A percentile compares a stretch with the other conserved stretches of the same genome.
phyloP scores from a whole-genome alignment of 2,329 filamentous ascomycete genomes.

The Hirsutella rhossiliensis region DNA sequence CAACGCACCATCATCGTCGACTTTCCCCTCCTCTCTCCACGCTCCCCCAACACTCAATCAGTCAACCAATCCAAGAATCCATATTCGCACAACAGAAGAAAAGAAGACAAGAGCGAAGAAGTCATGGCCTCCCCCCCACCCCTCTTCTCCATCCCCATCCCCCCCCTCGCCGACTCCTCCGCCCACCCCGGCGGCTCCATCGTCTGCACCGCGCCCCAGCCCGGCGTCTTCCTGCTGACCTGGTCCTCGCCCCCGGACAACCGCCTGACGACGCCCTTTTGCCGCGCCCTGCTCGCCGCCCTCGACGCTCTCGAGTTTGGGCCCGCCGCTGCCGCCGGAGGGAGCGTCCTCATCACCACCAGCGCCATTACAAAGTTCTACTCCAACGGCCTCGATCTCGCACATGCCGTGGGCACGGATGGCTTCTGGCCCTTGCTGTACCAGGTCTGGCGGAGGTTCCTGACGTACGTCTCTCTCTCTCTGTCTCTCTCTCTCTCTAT shows the following conservation, averaged over 20 bases:
- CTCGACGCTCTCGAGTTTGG: conserved; percentile 64
- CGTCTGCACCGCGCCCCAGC: conserved; percentile 46
- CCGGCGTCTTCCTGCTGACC: conserved; percentile 58
- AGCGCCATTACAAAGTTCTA: conserved; percentile 69
- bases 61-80: too few relatives aligned
- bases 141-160: conserved; percentile 40
- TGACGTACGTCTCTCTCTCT: conserved; percentile 14
- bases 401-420: conserved; percentile 46
- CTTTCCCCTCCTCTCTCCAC: neutral
- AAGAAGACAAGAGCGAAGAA: too few relatives aligned
- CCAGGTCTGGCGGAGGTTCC: conserved; percentile 49
- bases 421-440: conserved; percentile 54
- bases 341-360: conserved; percentile 65
- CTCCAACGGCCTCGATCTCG: conserved; percentile 70
- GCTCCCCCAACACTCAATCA: neutral
- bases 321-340: conserved; percentile 31
- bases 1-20: neutral
- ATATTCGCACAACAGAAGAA: too few relatives aligned
- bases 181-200: conserved; percentile 43
- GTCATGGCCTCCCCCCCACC: neutral
- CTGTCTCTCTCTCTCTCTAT: conserved; percentile 7
- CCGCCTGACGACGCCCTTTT: conserved; percentile 57
- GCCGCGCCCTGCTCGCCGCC: conserved; percentile 53
- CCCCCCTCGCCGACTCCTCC: conserved; percentile 25
- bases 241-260: conserved; percentile 65